Percentiles rank a stretch among this genome's conserved stretches.
Conservation (phyloP, 2,329 filamentous ascomycete species). For the Scedosporium minutisporum region DNA sequence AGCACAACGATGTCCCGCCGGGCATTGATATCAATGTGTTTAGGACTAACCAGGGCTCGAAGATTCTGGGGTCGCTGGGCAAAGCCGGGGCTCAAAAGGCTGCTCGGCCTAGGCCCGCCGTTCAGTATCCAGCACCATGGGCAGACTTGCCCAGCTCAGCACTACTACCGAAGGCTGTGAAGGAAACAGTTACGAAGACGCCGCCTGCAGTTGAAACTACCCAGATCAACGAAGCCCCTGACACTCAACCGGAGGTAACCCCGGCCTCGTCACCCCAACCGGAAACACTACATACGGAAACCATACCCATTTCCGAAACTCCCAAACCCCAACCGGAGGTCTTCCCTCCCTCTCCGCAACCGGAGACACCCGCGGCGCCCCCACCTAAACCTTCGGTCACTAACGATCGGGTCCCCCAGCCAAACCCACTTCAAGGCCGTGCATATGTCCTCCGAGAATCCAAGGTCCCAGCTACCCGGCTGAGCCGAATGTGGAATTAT, state of each 20-base stretch:
- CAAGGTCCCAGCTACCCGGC: slow-evolving; percentile 74
- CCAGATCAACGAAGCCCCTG: not conserved
- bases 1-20: slow-evolving; percentile 21
- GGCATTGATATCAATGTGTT: slow-evolving; percentile 30
- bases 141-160: not conserved
- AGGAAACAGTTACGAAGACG: not conserved
- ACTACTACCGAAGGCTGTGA: not conserved
- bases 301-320: not conserved
- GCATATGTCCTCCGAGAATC: slow-evolving; percentile 74
- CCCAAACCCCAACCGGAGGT: not conserved
- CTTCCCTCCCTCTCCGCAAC: not conserved
- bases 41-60: slow-evolving; percentile 25
- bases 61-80: slow-evolving; percentile 29
- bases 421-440: slow-evolving; percentile 12
- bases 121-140: slow-evolving; percentile 7
- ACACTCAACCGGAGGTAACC: not conserved
- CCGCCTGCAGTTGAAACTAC: not conserved
- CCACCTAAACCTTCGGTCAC: not conserved
- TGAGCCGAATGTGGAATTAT: slow-evolving; percentile 91
- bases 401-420: not conserved
- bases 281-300: not conserved
- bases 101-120: slow-evolving; percentile 6
- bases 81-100: slow-evolving; percentile 14
- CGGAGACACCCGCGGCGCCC: not conserved
- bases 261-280: not conserved